These are phyloP conservation scores for Rhodotorula taiwanensis DNA, from an alignment of 768 basidiomycete genomes.

Conservation along the genomic window DNA sequence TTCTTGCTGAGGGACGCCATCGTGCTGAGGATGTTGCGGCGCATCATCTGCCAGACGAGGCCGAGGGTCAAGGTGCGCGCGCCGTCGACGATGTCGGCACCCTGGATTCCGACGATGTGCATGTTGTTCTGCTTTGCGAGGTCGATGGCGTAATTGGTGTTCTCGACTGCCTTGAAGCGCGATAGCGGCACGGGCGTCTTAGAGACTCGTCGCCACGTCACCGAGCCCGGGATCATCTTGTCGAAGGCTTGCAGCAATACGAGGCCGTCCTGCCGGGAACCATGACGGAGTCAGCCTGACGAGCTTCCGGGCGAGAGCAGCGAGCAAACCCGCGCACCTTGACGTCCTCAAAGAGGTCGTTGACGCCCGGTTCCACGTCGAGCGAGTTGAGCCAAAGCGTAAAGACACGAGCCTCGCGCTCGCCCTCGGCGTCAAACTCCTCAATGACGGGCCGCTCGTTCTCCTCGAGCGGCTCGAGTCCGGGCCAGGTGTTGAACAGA, in stretches of 20 bases:
- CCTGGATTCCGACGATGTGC: slow-evolving; percentile 95
- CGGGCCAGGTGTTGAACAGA: slow-evolving; percentile 95
- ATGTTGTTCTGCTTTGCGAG: slow-evolving; percentile 86
- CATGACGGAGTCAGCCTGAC: background rate
- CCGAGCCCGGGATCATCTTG: slow-evolving; percentile 83
- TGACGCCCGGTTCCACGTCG: slow-evolving; percentile 90
- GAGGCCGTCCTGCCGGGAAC: slow-evolving; percentile 56
- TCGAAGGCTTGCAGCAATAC: slow-evolving; percentile 93
- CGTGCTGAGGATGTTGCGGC: slow-evolving; percentile 81
- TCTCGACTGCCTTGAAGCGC: slow-evolving; percentile 95
- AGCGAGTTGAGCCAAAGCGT: slow-evolving; percentile 97
- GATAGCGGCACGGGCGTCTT: slow-evolving; percentile 68
- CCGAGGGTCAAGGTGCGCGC: slow-evolving; percentile 85
- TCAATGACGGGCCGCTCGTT: slow-evolving; percentile 89
- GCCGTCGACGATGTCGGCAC: slow-evolving; percentile 95
- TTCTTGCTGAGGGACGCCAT: slow-evolving; percentile 61
- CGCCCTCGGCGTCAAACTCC: slow-evolving; percentile 98
- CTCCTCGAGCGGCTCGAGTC: slow-evolving; percentile 85
- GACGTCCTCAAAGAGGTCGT: slow-evolving; percentile 92
- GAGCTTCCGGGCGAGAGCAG: background rate
- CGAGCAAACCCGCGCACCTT: slow-evolving; percentile 49
- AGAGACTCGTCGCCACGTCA: slow-evolving; percentile 91
- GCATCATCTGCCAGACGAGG: slow-evolving; percentile 82
- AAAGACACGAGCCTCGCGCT: slow-evolving; percentile 95
- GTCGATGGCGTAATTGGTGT: slow-evolving; percentile 93